Evolutionary conservation across 2,329 filamentous ascomycete genomes (phyloP).

Genomic region (Trichoderma sp.): DNA sequence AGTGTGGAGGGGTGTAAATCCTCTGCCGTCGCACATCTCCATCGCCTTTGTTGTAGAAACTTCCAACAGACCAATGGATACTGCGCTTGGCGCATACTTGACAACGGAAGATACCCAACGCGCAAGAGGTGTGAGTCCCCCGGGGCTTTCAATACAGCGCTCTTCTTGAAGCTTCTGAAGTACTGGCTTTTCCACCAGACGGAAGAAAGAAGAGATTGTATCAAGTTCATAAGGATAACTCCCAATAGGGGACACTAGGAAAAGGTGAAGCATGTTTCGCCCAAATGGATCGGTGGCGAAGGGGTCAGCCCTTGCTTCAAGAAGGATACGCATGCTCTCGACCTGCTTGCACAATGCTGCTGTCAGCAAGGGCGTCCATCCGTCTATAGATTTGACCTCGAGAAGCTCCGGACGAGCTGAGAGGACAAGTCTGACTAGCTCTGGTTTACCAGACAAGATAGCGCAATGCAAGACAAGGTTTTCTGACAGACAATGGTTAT

Average conservation of each 20-base stretch:
- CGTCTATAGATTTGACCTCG: conserved; percentile 6
- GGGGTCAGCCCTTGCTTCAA: conserved; percentile 8
- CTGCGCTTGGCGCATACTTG: not conserved
- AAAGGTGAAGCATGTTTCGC: conserved; percentile 10
- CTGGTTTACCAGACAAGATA: not conserved
- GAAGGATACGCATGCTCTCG: not conserved
- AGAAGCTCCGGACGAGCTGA: not conserved
- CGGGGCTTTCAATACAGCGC: not conserved
- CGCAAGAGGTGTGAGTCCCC: not conserved
- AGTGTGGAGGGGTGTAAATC: not conserved
- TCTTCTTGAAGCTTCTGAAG: not conserved
- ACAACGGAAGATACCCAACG: not conserved
- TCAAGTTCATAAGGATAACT: not conserved
- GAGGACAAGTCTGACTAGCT: not conserved
- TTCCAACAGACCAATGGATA: not conserved
- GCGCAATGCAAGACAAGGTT: conserved; percentile 13
- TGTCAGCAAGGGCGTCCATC: not conserved
- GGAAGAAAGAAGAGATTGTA: not conserved
- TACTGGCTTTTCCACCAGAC: not conserved
- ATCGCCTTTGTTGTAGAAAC: not conserved
- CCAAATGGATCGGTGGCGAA: not conserved
- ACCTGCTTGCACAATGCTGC: not conserved
- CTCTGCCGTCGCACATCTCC: not conserved
- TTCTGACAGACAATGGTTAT: not conserved
- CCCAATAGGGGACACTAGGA: not conserved